Base-by-base conservation (phyloP, 768 basidiomycete genomes). In the Russula foetens region DNA sequence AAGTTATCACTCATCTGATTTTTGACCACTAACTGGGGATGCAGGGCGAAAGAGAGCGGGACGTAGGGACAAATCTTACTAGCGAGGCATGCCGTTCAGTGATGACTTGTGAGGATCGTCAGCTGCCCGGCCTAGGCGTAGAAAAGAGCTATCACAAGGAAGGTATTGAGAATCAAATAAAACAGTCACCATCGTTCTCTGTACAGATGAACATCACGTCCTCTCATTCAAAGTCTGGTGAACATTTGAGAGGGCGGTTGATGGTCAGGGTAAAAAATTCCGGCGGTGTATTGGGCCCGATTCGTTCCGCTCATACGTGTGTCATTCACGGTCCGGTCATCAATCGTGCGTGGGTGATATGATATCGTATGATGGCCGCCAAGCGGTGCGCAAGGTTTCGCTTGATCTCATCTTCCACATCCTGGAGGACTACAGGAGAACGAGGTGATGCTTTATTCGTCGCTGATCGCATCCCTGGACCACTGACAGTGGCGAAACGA, bases 361-460 rank as follows among this genome's bases (percentile, higher is more conserved):
- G 69, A 92, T 95, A 69, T 81, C 90, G 41, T 97, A 85, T 77
- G 93, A 87, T 73, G 85, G 82, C 19, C 90, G 91, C 69, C 81
- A 98, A n/a, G 88, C 89, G 45, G 83, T 98, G 29, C 96, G 95
- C 78, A 90, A 89, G 65, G 89, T 96, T 69, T 92, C 95, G 19
- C 84, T 96, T 52, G 97, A 99, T 78, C 84, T 99, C 68, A 88
- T 94, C 57, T 84, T 98, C 72, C 97, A 97, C 79, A 83, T 98
- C 68, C 81, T 98, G 92, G 91, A 15, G 85, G 88, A 5, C 81
- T 91, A 7, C 76, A 78, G 2, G 94, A 97, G 75, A 99, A 99
- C 74, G 97, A 99, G 73, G 82, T 98, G 56, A 97, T 98, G 92
- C 84, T 98, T 38, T 83, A 89, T 58, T 75, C 83, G n/a, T 88